Percentiles rank a stretch among this genome's conserved stretches.
These are phyloP conservation scores for Lipomyces sp. DNA, from an alignment of 805 yeast genomes.

Conservation along the genomic window DNA sequence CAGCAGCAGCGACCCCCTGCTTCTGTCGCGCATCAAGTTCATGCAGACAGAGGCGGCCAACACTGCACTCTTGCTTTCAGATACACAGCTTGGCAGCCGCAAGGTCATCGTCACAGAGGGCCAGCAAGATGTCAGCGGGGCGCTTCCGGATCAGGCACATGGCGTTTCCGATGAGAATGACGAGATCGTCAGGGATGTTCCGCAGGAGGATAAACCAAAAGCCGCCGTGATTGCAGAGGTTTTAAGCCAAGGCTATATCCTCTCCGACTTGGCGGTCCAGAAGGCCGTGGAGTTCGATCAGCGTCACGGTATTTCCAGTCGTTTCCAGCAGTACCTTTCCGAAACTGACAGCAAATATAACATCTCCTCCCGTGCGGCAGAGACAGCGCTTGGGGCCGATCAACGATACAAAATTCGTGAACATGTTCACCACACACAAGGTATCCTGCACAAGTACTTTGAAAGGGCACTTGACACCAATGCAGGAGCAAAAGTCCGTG, in stretches of 20 bases:
- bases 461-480: constrained; percentile 41
- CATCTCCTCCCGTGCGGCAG: constrained; percentile 23
- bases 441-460: constrained; percentile 30
- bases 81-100: constrained; percentile 66
- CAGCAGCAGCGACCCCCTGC: constrained; percentile 37
- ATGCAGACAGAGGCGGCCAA: constrained; percentile 58
- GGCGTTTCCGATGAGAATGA: constrained; percentile 28
- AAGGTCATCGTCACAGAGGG: constrained; percentile 47
- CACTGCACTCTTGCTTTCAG: constrained; percentile 67
- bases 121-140: constrained; percentile 34
- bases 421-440: constrained; percentile 38
- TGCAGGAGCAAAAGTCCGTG: constrained; percentile 57
- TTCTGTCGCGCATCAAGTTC: constrained; percentile 52
- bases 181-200: constrained; percentile 45
- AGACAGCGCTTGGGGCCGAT: constrained; percentile 35
- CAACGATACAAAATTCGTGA: constrained; percentile 44
- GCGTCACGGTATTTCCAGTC: constrained; percentile 56
- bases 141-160: constrained; percentile 12
- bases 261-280: constrained; percentile 59
- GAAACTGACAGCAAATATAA: constrained; percentile 38
- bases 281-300: constrained; percentile 63
- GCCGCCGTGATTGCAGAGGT: constrained; percentile 72
- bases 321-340: constrained; percentile 56
- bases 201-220: constrained; percentile 77
- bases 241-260: constrained; percentile 66